phyloP scores from a whole-genome alignment of 331 rosid species.

The Cucumis variabilis region DNA sequence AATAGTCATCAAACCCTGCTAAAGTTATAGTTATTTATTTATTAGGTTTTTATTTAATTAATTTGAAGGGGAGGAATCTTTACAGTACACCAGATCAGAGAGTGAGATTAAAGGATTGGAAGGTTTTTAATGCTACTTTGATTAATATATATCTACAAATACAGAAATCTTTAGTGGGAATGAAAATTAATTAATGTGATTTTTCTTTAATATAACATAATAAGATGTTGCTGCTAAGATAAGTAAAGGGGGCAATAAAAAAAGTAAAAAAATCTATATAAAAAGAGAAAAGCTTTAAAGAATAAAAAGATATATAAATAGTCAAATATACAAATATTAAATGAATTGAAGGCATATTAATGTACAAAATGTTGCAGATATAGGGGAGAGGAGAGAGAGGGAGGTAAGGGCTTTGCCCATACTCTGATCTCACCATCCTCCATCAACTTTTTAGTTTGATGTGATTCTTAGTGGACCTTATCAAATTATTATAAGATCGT shows the following conservation, averaged over 20 bases:
- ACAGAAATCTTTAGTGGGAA: slow-evolving; percentile 17
- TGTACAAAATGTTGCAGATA: slow-evolving; percentile 16
- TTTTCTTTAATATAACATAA: not conserved
- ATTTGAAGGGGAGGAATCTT: not conserved
- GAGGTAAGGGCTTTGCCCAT: slow-evolving; percentile 20
- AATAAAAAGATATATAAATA: slow-evolving; percentile 4
- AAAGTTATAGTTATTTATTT: no score
- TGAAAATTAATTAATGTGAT: not conserved
- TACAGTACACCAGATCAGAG: not conserved
- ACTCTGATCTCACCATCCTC: slow-evolving; percentile 36
- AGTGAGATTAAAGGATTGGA: not conserved
- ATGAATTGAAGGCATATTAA: not conserved
- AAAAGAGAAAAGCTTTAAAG: slow-evolving; percentile 26
- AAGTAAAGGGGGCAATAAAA: slow-evolving; percentile 22
- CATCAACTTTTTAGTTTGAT: slow-evolving; percentile 35
- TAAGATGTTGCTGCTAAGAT: slow-evolving; percentile 26
- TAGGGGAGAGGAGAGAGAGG: slow-evolving; percentile 3
- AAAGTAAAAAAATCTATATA: not conserved
- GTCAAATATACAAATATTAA: slow-evolving; percentile 13
- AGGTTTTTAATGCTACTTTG: not conserved
- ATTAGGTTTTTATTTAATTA: no score
- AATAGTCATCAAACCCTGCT: no score
- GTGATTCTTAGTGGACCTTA: slow-evolving; percentile 32
- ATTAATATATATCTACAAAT: not conserved
- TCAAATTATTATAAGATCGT: slow-evolving; percentile 18